A percentile compares a stretch with the other conserved stretches of the same genome.
Evolutionary conservation across 2,329 filamentous ascomycete species (phyloP).

Genomic region (Trichoderma sp.): DNA sequence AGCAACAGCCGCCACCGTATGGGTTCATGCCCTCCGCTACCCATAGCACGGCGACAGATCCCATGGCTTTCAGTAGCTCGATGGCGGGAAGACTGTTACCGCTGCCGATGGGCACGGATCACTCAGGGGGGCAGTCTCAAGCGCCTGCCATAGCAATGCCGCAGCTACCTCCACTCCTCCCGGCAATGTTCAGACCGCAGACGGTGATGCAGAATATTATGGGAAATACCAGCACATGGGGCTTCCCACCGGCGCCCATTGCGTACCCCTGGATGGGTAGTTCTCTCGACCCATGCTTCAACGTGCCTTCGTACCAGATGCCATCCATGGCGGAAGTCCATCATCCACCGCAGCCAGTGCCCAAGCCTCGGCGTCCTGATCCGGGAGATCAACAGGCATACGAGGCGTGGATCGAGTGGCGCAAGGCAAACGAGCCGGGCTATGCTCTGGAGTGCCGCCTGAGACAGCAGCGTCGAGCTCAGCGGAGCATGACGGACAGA

Average conservation of each 20-base stretch:
- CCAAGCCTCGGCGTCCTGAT: conserved; percentile 48
- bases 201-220: conserved; percentile 13
- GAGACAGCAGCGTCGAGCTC: conserved; percentile 46
- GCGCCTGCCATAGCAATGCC: conserved; percentile 1
- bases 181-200: conserved; percentile 4
- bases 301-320: conserved; percentile 9
- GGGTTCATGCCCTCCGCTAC: not conserved
- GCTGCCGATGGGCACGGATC: not conserved
- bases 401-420: conserved; percentile 53
- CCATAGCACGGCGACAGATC: not conserved
- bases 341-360: conserved; percentile 35
- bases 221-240: conserved; percentile 1
- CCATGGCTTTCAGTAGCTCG: not conserved
- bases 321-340: not conserved
- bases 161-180: not conserved
- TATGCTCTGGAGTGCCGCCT: conserved; percentile 52
- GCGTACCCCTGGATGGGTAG: not conserved
- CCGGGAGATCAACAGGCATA: conserved; percentile 49
- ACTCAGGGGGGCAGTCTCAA: conserved; percentile 3
- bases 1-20: not conserved
- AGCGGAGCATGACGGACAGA: conserved; percentile 33
- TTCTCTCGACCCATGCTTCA: not conserved
- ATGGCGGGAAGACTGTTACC: conserved; percentile 6
- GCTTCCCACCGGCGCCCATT: conserved; percentile 1
- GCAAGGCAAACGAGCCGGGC: conserved; percentile 52